Evolutionary conservation across 2,329 filamentous ascomycete species (phyloP).

Genomic region (Trichoderma breve): DNA sequence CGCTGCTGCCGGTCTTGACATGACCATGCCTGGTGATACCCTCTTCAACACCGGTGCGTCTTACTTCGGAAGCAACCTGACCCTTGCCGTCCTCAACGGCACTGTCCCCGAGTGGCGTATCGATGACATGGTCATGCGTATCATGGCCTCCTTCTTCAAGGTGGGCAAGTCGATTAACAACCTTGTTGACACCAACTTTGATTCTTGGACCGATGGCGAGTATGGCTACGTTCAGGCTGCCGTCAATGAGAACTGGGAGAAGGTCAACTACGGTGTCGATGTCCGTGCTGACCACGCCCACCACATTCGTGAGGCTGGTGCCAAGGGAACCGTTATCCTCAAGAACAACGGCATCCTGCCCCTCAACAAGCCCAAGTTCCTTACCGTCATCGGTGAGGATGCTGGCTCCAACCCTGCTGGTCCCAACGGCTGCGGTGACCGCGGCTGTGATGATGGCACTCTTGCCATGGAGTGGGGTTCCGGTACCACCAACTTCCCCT

Average conservation of each 20-base stretch:
- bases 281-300: slow-evolving; percentile 72
- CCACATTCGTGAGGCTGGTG: slow-evolving; percentile 73
- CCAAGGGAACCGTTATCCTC: slow-evolving; percentile 80
- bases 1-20: slow-evolving; percentile 73
- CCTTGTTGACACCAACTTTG: slow-evolving; percentile 69
- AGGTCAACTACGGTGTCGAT: slow-evolving; percentile 79
- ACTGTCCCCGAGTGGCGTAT: slow-evolving; percentile 83
- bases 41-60: slow-evolving; percentile 68
- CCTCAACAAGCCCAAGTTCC: slow-evolving; percentile 71
- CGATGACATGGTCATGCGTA: slow-evolving; percentile 89
- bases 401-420: slow-evolving; percentile 72
- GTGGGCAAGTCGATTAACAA: slow-evolving; percentile 53
- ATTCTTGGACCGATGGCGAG: slow-evolving; percentile 79
- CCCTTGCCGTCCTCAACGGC: slow-evolving; percentile 82
- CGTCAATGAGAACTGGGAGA: slow-evolving; percentile 59
- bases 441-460: slow-evolving; percentile 58
- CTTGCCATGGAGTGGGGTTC: slow-evolving; percentile 79
- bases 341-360: slow-evolving; percentile 81
- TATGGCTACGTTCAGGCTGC: slow-evolving; percentile 66
- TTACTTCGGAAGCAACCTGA: slow-evolving; percentile 86
- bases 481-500: slow-evolving; percentile 71
- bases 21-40: slow-evolving; percentile 87
- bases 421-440: slow-evolving; percentile 74
- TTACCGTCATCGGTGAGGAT: slow-evolving; percentile 80
- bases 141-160: slow-evolving; percentile 69